Evolutionary conservation across 2,329 filamentous ascomycete species (phyloP).

Genomic region (Stachybotrys chartarum): DNA sequence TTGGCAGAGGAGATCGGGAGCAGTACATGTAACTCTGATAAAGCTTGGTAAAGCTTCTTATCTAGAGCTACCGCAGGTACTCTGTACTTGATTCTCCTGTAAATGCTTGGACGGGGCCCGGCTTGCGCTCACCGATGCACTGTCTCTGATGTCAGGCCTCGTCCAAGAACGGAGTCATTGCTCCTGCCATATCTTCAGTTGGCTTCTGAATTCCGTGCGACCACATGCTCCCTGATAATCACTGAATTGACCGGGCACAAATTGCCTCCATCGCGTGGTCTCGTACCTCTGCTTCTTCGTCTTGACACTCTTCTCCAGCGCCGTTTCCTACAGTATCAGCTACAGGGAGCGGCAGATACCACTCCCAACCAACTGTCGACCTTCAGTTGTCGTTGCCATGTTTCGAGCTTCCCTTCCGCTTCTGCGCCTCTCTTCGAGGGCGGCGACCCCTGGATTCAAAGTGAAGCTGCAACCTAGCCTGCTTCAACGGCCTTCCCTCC

Average conservation of each 20-base stretch:
- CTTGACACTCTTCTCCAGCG: neutral
- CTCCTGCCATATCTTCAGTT: neutral
- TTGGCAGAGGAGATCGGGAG: neutral
- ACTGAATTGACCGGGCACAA: neutral
- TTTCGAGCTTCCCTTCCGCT: slow-evolving; percentile 20
- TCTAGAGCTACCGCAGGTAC: neutral
- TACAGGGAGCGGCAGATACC: neutral
- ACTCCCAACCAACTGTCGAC: neutral
- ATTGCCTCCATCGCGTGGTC: neutral
- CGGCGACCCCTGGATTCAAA: neutral
- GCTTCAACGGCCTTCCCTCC: slow-evolving; percentile 3
- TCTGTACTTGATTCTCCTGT: neutral
- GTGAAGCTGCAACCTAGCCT: neutral
- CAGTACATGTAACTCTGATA: neutral
- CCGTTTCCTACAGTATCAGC: neutral
- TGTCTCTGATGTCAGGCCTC: neutral
- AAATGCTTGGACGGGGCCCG: no score
- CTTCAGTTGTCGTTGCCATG: slow-evolving; percentile 13
- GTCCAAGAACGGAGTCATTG: neutral
- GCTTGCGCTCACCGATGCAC: no score
- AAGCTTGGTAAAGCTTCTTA: no score
- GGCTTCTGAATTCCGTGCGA: neutral
- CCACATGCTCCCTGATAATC: neutral
- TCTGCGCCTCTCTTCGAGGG: slow-evolving; percentile 11
- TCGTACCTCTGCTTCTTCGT: neutral